Percentiles rank a stretch among this genome's conserved stretches.
phyloP scores from a whole-genome alignment of 495 filamentous ascomycete genomes.

The Choiromyces venosus region DNA sequence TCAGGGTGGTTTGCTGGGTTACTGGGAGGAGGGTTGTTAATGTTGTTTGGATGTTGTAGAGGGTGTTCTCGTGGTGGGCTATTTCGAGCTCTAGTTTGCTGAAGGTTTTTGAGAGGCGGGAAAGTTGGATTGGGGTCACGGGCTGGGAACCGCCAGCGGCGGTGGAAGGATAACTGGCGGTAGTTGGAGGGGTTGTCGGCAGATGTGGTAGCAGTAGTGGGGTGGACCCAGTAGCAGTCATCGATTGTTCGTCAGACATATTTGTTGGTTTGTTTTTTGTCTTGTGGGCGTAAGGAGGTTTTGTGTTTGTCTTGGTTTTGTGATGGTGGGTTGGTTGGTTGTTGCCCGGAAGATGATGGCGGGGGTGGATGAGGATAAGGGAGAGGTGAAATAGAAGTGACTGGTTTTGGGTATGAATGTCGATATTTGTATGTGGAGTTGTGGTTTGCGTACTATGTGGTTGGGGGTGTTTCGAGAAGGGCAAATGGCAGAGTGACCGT shows the following conservation, averaged over 20 bases:
- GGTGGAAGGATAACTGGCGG: not conserved
- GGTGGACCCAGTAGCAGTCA: not conserved
- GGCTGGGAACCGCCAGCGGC: not conserved
- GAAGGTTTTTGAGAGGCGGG: not conserved
- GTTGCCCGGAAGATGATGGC: not conserved
- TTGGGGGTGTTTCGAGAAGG: not conserved
- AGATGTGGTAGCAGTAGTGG: not conserved
- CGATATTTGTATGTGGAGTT: not conserved
- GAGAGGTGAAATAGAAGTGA: not conserved
- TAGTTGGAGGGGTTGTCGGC: not conserved
- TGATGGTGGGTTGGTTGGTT: not conserved
- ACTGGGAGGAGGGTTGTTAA: slow-evolving; percentile 50
- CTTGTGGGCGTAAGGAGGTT: not conserved
- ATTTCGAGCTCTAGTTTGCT: not conserved
- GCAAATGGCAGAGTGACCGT: not conserved
- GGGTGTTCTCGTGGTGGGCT: slow-evolving; percentile 46
- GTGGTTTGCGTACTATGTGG: not conserved
- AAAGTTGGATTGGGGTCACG: not conserved
- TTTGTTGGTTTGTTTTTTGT: not conserved
- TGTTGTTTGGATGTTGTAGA: slow-evolving; percentile 23
- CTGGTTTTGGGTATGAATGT: not conserved
- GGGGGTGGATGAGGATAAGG: not conserved
- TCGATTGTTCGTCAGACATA: not conserved
- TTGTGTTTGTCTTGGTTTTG: not conserved
- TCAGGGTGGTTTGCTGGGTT: slow-evolving; percentile 48